Base-by-base conservation (phyloP, 176 grass and related monocot genomes). In the Musa schizocarpa region DNA sequence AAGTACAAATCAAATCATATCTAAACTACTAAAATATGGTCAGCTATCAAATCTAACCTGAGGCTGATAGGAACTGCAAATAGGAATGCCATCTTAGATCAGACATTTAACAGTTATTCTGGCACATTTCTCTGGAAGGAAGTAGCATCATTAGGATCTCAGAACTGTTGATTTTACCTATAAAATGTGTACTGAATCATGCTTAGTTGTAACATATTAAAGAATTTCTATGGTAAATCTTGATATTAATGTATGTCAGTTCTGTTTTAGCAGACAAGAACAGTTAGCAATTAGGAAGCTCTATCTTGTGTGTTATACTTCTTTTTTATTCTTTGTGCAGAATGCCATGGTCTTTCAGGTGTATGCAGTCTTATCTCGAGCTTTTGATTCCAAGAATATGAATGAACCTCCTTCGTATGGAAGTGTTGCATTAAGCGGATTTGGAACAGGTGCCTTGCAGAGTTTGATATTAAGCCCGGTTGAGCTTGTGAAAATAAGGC, bases 301-400 rank as follows among this genome's bases (percentile, higher is more conserved):
- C 21, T 14, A 11, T 9, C 20, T 22, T 2, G 21, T 21, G 62
- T 64, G 8, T 16, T 9, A 8, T 9, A 2, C 9, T 50, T 13
- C n/a, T 19, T 16, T 8, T 17, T 23, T 49, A n/a, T 16, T 81
- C 21, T 20, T 62, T 24, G 16, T 68, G 69, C 88, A 99, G 90
- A 99, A 99, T 53, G 95, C 95, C 52, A 87, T 89, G 86, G 95
- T 89, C 27, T 94, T 99, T 65, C 95, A 99, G 56, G 87, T 94
- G 6, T 99, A 91, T 80, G 95, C 95, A 63, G 82, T 88, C 77
- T 81, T 94, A 12, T 94, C 88, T 2, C 85, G 85, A 50, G 86
- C 90, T 50, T 55, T 99, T 3, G 77, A 82, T 71, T 53, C 75
- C 0, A 64, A 49, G 23, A 69, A 83, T 24, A 53, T 22, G 16